These are phyloP conservation scores for Tetragonia tetragonoides DNA, from an alignment of 148 eudicot species.

Conservation along the genomic window DNA sequence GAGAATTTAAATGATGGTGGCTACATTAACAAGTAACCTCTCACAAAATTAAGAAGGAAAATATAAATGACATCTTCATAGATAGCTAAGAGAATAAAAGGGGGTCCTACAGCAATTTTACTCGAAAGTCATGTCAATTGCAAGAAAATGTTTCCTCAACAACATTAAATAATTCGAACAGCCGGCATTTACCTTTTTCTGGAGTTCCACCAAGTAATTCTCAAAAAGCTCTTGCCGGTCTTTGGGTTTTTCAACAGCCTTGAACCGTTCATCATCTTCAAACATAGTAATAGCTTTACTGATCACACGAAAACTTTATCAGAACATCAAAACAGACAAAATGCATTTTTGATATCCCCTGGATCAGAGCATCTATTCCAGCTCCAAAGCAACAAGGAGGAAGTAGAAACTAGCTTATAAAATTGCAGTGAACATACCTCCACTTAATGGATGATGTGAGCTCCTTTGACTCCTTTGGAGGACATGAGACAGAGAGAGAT, in stretches of 20 bases:
- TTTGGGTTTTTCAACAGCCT: constrained; percentile 77
- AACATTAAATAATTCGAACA: neutral
- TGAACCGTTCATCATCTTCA: constrained; percentile 92
- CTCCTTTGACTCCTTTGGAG: constrained; percentile 71
- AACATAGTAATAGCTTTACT: constrained; percentile 86
- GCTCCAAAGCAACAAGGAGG: constrained; percentile 4
- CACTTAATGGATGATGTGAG: constrained; percentile 83
- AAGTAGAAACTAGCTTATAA: neutral
- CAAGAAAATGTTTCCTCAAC: neutral
- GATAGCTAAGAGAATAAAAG: neutral
- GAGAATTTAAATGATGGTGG: neutral
- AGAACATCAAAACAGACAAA: constrained; percentile 12
- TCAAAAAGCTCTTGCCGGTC: constrained; percentile 95
- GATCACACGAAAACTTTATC: constrained; percentile 28
- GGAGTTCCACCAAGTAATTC: constrained; percentile 80
- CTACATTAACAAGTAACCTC: neutral
- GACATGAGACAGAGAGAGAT: neutral
- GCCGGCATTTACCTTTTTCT: constrained; percentile 58
- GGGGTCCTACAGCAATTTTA: neutral
- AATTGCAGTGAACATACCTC: constrained; percentile 52
- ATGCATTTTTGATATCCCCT: neutral
- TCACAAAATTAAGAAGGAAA: neutral
- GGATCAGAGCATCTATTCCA: neutral
- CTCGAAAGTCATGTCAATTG: neutral
- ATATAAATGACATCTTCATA: neutral